Conservation (phyloP, 108 stramenopile genomes). For the Conticribra weissflogii region DNA sequence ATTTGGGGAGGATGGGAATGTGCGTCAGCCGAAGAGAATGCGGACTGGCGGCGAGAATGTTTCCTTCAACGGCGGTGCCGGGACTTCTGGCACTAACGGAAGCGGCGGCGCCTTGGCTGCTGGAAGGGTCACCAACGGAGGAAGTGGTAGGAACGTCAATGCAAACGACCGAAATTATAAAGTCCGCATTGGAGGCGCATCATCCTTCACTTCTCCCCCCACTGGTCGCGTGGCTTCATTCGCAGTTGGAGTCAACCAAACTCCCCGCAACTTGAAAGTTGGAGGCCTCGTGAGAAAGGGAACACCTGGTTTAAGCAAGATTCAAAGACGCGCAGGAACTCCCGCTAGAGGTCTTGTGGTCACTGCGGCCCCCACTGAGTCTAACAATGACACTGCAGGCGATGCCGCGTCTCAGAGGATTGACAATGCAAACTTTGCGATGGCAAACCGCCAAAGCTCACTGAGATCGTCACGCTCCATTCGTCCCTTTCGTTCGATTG, state of each 20-base stretch:
- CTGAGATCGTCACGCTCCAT: not conserved
- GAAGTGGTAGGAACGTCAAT: not conserved
- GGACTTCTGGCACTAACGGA: no score
- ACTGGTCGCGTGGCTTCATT: not conserved
- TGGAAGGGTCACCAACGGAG: not conserved
- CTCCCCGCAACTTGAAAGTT: not conserved
- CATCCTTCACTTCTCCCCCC: not conserved
- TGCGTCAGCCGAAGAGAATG: no score
- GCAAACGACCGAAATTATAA: not conserved
- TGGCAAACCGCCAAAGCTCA: not conserved
- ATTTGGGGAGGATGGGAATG: not conserved
- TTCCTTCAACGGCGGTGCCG: no score
- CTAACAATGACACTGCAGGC: no score
- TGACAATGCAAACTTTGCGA: no score
- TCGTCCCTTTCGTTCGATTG: not conserved
- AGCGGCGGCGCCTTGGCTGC: no score
- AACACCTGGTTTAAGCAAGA: not conserved
- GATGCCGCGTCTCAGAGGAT: no score
- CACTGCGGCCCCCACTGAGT: no score
- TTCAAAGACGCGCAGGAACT: no score
- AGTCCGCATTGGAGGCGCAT: not conserved
- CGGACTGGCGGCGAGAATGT: no score
- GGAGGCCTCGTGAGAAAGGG: not conserved
- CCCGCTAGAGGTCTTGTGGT: no score
- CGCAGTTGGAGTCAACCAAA: no score